A percentile compares a stretch with the other conserved stretches of the same genome.
These are phyloP conservation scores for Castanea crenata DNA, from an alignment of 306 rosid genomes.

Conservation along the genomic window DNA sequence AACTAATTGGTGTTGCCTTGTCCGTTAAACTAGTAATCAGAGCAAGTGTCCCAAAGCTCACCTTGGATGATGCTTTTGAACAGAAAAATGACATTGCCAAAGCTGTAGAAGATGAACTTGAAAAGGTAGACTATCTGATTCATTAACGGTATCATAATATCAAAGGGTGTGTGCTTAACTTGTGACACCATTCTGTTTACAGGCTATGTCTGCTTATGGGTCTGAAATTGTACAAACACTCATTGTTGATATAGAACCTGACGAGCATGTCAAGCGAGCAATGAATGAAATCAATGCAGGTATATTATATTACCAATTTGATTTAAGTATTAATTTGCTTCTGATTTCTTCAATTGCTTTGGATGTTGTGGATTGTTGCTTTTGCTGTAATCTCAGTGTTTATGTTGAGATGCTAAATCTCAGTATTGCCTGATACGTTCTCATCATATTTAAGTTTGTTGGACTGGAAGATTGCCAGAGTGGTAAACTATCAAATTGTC, in stretches of 20 bases:
- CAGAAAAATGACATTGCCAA: slow-evolving; percentile 92
- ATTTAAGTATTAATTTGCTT: slow-evolving; percentile 2
- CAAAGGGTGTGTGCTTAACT: slow-evolving; percentile 5
- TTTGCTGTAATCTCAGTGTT: neutral
- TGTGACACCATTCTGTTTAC: slow-evolving; percentile 19
- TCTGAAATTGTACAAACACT: slow-evolving; percentile 92
- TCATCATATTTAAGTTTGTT: neutral
- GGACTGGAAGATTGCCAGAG: neutral
- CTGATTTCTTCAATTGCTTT: neutral
- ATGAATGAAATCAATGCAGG: slow-evolving; percentile 99
- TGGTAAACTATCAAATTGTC: neutral
- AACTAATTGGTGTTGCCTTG: slow-evolving; percentile 18
- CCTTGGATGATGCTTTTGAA: slow-evolving; percentile 87
- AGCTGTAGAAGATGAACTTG: slow-evolving; percentile 92
- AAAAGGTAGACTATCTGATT: slow-evolving; percentile 49
- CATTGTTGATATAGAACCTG: slow-evolving; percentile 87
- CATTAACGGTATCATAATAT: slow-evolving; percentile 2
- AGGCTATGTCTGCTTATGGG: slow-evolving; percentile 99
- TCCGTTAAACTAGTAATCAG: slow-evolving; percentile 60
- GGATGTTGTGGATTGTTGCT: neutral
- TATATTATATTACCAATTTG: slow-evolving; percentile 24
- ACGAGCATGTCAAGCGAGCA: slow-evolving; percentile 86
- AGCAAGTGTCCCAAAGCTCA: slow-evolving; percentile 89
- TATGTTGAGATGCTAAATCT: neutral
- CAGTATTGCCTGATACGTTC: neutral